Percentiles rank a stretch among this genome's conserved stretches.
These are phyloP conservation scores for Solanum paucissectum DNA, from an alignment of 257 asterid species.

Conservation along the genomic window DNA sequence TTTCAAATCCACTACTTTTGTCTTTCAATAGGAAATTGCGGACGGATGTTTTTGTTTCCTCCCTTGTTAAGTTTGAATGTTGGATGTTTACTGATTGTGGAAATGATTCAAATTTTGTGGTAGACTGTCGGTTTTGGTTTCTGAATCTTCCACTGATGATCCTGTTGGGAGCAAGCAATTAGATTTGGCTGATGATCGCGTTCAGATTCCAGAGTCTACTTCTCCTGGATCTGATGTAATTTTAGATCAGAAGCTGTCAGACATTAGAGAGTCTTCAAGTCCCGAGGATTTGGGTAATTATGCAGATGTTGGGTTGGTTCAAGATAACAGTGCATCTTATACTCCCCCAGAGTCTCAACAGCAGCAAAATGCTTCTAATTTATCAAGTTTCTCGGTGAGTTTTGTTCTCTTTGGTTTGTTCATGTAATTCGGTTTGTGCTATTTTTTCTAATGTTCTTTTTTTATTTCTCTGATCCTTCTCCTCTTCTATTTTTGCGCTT, in stretches of 20 bases:
- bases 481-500: background rate
- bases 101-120: slow-evolving; percentile 17
- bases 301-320: slow-evolving; percentile 61
- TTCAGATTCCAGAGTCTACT: slow-evolving; percentile 48
- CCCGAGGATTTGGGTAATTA: slow-evolving; percentile 47
- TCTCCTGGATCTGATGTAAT: slow-evolving; percentile 53
- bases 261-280: slow-evolving; percentile 36
- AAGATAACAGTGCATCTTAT: slow-evolving; percentile 42
- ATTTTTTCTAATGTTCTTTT: background rate
- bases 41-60: background rate
- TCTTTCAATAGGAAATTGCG: background rate
- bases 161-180: slow-evolving; percentile 36
- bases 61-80: background rate
- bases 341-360: slow-evolving; percentile 47
- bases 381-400: slow-evolving; percentile 74
- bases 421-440: background rate
- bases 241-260: slow-evolving; percentile 37
- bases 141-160: slow-evolving; percentile 47
- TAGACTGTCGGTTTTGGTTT: slow-evolving; percentile 45
- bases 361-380: slow-evolving; percentile 53
- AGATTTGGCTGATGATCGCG: slow-evolving; percentile 40
- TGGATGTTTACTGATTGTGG: background rate
- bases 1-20: background rate
- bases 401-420: background rate
- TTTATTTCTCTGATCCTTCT: background rate